Evolutionary conservation across 495 filamentous ascomycete genomes (phyloP).

Genomic region (Tetracladium marchalianum): DNA sequence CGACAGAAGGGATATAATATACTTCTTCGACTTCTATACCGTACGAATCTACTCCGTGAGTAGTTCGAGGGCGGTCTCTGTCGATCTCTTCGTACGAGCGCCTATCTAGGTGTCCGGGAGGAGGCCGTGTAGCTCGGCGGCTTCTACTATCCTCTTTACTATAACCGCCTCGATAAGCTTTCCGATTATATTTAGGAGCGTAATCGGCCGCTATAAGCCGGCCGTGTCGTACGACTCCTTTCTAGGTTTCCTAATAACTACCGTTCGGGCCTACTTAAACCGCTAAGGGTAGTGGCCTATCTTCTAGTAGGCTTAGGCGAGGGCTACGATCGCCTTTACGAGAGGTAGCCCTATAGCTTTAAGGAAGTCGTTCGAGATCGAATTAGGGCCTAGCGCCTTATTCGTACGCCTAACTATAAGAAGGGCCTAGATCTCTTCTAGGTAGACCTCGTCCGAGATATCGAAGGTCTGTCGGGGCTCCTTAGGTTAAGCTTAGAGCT

Average conservation of each 20-base stretch:
- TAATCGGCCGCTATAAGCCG: slow-evolving; percentile 25
- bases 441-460: too few relatives aligned
- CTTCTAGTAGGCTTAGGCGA: slow-evolving; percentile 19
- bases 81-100: slow-evolving; percentile 17
- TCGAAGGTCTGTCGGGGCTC: too few relatives aligned
- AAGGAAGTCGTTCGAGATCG: slow-evolving; percentile 19
- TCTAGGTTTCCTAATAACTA: slow-evolving; percentile 23
- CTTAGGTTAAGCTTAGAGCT: too few relatives aligned
- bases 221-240: slow-evolving; percentile 22
- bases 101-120: slow-evolving; percentile 20
- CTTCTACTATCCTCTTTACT: too few relatives aligned
- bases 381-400: slow-evolving; percentile 22
- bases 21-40: slow-evolving; percentile 7
- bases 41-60: slow-evolving; percentile 15
- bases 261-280: slow-evolving; percentile 20
- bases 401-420: too few relatives aligned
- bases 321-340: slow-evolving; percentile 10
- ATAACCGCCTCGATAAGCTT: slow-evolving; percentile 25
- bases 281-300: slow-evolving; percentile 17
- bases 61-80: slow-evolving; percentile 15
- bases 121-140: slow-evolving; percentile 16
- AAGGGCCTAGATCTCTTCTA: too few relatives aligned
- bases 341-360: slow-evolving; percentile 4
- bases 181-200: slow-evolving; percentile 26
- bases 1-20: slow-evolving; percentile 9